These are phyloP conservation scores for Camellia granthamiana DNA, from an alignment of 148 eudicot species.

Conservation along the genomic window DNA sequence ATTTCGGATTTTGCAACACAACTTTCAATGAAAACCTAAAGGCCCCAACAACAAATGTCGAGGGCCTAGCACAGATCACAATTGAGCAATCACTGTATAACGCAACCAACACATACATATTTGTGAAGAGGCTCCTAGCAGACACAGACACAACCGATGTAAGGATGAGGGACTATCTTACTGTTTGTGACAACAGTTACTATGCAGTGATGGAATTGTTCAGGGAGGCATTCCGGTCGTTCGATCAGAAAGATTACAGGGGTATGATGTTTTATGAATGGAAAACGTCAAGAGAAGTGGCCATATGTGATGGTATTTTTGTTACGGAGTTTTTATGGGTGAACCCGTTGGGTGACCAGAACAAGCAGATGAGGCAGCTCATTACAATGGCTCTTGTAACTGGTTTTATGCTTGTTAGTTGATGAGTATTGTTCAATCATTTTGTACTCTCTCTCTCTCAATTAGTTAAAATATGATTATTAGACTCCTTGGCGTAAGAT, in stretches of 20 bases:
- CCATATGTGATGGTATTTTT: not conserved
- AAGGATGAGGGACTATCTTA: not conserved
- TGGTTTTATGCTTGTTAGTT: not conserved
- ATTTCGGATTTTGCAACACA: not conserved
- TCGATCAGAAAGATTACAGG: not conserved
- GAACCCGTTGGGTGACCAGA: not conserved
- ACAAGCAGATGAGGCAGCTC: constrained; percentile 7
- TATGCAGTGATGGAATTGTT: not conserved
- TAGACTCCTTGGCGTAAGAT: too few relatives aligned
- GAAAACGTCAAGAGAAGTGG: not conserved
- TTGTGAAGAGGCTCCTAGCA: not conserved
- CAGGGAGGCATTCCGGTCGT: not conserved
- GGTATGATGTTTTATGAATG: not conserved
- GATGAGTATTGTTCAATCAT: not conserved
- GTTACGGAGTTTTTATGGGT: not conserved
- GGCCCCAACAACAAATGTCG: not conserved
- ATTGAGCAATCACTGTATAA: not conserved
- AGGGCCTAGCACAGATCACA: constrained; percentile 3
- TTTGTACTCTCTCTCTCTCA: not conserved
- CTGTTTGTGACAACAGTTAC: constrained; percentile 5
- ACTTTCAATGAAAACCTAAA: constrained; percentile 5
- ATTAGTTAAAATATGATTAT: too few relatives aligned
- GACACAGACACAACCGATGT: not conserved
- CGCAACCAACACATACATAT: not conserved
- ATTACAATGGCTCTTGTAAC: not conserved